Evolutionary conservation across 1,284 basidiomycete genomes (phyloP).

Genomic region (Puccinia polysora): DNA sequence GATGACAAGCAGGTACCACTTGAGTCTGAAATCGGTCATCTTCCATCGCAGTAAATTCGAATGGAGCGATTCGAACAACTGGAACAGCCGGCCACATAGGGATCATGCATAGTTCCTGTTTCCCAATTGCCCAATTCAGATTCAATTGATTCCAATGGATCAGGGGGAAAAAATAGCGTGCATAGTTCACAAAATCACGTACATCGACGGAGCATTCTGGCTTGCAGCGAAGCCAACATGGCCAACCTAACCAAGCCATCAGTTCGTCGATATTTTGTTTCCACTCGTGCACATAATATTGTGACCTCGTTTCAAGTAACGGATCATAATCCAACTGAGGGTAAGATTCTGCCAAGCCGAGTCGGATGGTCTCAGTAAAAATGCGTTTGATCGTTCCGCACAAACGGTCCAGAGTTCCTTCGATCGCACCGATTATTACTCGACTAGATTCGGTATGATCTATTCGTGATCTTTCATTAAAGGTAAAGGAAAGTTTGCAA

Average conservation of each 20-base stretch:
- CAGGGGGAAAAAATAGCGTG: neutral
- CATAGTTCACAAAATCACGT: neutral
- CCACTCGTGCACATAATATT: neutral
- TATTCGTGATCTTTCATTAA: neutral
- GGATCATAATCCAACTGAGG: neutral
- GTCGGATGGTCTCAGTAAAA: neutral
- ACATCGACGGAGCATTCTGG: neutral
- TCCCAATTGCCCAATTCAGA: no score
- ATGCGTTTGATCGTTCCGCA: neutral
- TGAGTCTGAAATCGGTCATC: constrained; percentile 5
- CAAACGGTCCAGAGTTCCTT: neutral
- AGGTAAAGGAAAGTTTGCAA: neutral
- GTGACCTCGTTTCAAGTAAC: neutral
- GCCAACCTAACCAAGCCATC: neutral
- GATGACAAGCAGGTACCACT: neutral
- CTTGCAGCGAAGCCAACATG: neutral
- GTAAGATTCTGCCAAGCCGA: neutral
- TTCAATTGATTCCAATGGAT: neutral
- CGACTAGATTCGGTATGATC: neutral
- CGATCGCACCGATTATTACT: neutral
- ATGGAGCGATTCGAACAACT: constrained; percentile 11
- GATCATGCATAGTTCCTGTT: neutral
- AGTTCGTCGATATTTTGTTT: neutral
- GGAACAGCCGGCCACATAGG: neutral
- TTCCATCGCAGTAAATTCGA: neutral